A percentile compares a stretch with the other conserved stretches of the same genome.
Conservation (phyloP, 2,329 filamentous ascomycete species). For the Talaromyces sp. region DNA sequence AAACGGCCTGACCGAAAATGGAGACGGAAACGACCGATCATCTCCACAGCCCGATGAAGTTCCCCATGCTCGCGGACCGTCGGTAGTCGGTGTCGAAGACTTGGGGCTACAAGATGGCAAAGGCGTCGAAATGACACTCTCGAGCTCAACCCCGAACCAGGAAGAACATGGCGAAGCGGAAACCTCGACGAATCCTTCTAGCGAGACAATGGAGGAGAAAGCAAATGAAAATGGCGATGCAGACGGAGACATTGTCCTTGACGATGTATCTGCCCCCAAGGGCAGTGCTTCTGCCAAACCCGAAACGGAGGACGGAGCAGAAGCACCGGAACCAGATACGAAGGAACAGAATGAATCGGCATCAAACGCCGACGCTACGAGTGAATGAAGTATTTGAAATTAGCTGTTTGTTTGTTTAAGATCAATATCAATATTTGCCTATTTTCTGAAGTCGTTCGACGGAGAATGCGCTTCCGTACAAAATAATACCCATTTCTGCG, state of each 20-base stretch:
- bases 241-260: constrained; percentile 36
- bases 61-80: constrained; percentile 78
- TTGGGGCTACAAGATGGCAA: constrained; percentile 66
- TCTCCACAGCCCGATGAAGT: constrained; percentile 44
- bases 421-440: background rate
- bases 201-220: constrained; percentile 1
- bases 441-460: background rate
- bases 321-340: constrained; percentile 1
- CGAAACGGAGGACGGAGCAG: background rate
- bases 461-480: background rate
- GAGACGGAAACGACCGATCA: constrained; percentile 9
- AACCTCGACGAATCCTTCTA: constrained; percentile 5
- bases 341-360: constrained; percentile 3
- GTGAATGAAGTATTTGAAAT: constrained; percentile 5
- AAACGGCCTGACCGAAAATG: constrained; percentile 19
- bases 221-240: constrained; percentile 13
- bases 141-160: constrained; percentile 5
- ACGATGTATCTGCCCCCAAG: constrained; percentile 17
- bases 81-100: constrained; percentile 78
- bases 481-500: background rate
- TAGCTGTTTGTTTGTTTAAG: background rate
- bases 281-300: background rate
- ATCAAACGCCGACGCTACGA: background rate
- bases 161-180: constrained; percentile 8
- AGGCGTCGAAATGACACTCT: constrained; percentile 37